Base-by-base conservation (phyloP, 2,329 filamentous ascomycete genomes). In the Spiromastix sp. region DNA sequence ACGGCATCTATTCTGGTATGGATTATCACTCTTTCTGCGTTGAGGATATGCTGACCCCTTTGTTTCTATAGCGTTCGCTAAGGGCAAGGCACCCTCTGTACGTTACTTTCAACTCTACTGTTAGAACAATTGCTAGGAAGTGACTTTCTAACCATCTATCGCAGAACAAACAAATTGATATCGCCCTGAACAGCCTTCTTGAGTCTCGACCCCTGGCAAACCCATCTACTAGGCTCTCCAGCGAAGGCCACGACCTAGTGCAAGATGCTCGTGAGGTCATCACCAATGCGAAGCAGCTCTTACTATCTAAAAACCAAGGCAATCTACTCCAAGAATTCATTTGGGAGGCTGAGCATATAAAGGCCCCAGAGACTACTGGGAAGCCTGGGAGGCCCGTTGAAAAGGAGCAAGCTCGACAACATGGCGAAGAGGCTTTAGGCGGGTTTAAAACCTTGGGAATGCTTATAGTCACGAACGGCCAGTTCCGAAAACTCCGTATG, bases 291-390 rank as follows among this genome's bases (percentile, higher is more conserved):
- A 93, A 95, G 68, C 64, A 78, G 38, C 72, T 98, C 9, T 66
- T 96, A 6, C 69, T 98, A 17, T 82, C 81, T 64, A 98, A 96
- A 73, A 98, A 98, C 56, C 75, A 94, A 40, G 91, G 87, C 54
- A 86, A 98, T 52, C 65, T 96, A 39, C 67, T 98, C 13, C 91
- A 98, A 56, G 87, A 98, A 52, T 96, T 98, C 61, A 85, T 96
- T 61, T 98, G 84, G 81, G 83, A 94, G 56, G 87, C 86, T 0
- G 77, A 85, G 54, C 72, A 82, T 30, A 78, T 91, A 42, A 74
- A 77, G 35, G 64, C 46, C 28, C 48, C 74, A 38, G 78, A 70
- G 49, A 68, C 72, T 34, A 70, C 84, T 17, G 58, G 64, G 39
- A 60, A 69, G 1, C 83, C 85, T 3, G 68, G 70, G 37, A 72